Evolutionary conservation across 1,284 basidiomycete genomes (phyloP).

Genomic region (Ganoderma resinaceum): DNA sequence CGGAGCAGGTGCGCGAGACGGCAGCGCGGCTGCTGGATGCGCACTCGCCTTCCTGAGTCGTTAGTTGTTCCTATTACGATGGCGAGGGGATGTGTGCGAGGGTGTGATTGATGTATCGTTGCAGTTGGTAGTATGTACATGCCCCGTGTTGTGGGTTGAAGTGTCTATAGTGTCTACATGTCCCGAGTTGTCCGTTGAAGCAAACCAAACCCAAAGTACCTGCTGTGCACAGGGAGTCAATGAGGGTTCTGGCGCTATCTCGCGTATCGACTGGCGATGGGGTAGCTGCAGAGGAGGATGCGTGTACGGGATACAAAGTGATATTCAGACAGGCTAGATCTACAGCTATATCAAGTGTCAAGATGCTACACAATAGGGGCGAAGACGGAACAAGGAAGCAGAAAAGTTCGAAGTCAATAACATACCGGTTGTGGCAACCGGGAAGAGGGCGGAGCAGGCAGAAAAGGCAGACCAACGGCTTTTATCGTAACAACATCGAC

Average conservation of each 20-base stretch:
- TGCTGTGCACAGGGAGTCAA: constrained; percentile 3
- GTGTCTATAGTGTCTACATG: constrained; percentile 4
- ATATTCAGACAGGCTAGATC: constrained; percentile 30
- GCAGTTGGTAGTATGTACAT: constrained; percentile 4
- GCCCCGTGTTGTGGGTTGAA: neutral
- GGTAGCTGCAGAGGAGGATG: neutral
- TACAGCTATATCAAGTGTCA: constrained; percentile 23
- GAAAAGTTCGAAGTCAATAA: constrained; percentile 10
- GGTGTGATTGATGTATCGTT: neutral
- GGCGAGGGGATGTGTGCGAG: too few species aligned
- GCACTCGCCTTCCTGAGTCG: constrained; percentile 20
- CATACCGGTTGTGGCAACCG: neutral
- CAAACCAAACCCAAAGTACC: neutral
- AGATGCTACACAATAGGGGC: constrained; percentile 8
- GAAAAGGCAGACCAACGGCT: constrained; percentile 25
- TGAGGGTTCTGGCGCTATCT: neutral
- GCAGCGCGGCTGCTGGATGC: constrained; percentile 33
- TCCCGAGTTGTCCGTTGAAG: neutral
- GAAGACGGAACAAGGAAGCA: too few species aligned
- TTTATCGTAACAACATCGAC: constrained; percentile 21
- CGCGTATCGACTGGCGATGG: constrained; percentile 11
- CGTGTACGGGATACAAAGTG: constrained; percentile 33
- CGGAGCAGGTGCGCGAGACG: constrained; percentile 61
- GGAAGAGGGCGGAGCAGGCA: neutral
- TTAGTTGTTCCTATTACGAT: too few species aligned